Evolutionary conservation across 2,329 filamentous ascomycete species (phyloP).

Genomic region (Xenosphaeropsis pyriputrescens): DNA sequence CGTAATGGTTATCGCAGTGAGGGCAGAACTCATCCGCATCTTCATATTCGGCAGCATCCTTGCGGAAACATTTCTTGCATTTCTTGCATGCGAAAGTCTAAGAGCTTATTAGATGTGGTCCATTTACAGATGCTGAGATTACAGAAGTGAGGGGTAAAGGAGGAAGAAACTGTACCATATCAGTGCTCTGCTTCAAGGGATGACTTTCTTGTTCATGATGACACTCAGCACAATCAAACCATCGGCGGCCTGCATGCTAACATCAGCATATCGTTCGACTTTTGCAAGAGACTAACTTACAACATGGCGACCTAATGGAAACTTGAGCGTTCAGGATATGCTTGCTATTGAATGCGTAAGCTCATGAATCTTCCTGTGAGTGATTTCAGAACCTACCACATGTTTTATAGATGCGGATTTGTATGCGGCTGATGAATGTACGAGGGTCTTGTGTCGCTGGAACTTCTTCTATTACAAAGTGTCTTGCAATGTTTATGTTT

Average conservation of each 20-base stretch:
- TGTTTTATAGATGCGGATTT: too few relatives aligned
- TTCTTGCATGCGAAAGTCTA: slow-evolving; percentile 88
- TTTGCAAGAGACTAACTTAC: slow-evolving; percentile 32
- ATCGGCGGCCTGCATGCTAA: slow-evolving; percentile 57
- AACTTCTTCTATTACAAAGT: too few relatives aligned
- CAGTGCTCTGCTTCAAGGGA: slow-evolving; percentile 57
- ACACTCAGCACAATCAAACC: slow-evolving; percentile 98
- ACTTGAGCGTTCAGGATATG: slow-evolving; percentile 98
- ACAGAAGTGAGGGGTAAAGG: slow-evolving; percentile 1
- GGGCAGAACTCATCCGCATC: slow-evolving; percentile 98
- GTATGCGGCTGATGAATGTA: too few relatives aligned
- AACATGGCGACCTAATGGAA: slow-evolving; percentile 88
- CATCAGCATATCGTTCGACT: not conserved
- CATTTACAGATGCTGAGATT: not conserved
- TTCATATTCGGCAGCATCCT: slow-evolving; percentile 83
- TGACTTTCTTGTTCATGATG: slow-evolving; percentile 73
- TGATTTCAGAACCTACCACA: too few relatives aligned
- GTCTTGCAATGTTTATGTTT: too few relatives aligned
- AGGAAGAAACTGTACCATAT: slow-evolving; percentile 45
- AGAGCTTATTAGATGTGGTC: not conserved
- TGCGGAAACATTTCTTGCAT: slow-evolving; percentile 96
- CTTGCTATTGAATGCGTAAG: slow-evolving; percentile 45
- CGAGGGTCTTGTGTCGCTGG: too few relatives aligned
- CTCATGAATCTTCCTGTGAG: too few relatives aligned
- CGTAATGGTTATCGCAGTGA: slow-evolving; percentile 97